phyloP scores from a whole-genome alignment of 1,139 yeast genomes.

The Saccharomycopsis hybrid region DNA sequence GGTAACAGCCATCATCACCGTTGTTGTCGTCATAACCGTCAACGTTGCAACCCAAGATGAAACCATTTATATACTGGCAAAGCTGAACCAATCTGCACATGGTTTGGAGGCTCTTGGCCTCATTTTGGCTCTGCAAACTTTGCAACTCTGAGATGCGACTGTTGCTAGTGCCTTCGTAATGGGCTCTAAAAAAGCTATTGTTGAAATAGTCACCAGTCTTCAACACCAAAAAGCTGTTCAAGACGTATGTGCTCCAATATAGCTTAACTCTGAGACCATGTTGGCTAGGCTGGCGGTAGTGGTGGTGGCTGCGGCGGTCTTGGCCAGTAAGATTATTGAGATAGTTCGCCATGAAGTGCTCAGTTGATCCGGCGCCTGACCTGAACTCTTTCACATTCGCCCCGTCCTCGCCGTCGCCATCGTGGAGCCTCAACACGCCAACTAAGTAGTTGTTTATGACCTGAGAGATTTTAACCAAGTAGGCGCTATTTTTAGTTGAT shows the following conservation, averaged over 20 bases:
- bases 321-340: no score
- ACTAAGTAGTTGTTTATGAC: conserved; percentile 9
- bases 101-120: conserved; percentile 3
- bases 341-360: no score
- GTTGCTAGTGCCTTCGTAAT: conserved; percentile 1
- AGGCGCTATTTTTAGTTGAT: conserved; percentile 3
- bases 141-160: conserved; percentile 11
- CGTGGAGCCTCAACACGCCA: no score
- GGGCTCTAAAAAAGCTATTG: conserved; percentile 9
- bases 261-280: conserved; percentile 1
- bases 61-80: conserved; percentile 13
- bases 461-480: conserved; percentile 6
- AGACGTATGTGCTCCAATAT: conserved; percentile 17
- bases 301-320: no score
- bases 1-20: neutral
- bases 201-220: conserved; percentile 13
- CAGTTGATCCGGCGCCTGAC: no score
- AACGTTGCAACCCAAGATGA: no score
- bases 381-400: no score
- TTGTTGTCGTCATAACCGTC: neutral
- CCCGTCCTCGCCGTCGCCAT: no score
- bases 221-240: conserved; percentile 12
- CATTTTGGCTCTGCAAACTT: neutral
- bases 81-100: conserved; percentile 12
- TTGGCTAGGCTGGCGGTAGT: no score